Evolutionary conservation across 1,284 basidiomycete genomes (phyloP), one percentile per base, ranked within the genome.

Genomic region (Phaffia rhodozyma): DNA sequence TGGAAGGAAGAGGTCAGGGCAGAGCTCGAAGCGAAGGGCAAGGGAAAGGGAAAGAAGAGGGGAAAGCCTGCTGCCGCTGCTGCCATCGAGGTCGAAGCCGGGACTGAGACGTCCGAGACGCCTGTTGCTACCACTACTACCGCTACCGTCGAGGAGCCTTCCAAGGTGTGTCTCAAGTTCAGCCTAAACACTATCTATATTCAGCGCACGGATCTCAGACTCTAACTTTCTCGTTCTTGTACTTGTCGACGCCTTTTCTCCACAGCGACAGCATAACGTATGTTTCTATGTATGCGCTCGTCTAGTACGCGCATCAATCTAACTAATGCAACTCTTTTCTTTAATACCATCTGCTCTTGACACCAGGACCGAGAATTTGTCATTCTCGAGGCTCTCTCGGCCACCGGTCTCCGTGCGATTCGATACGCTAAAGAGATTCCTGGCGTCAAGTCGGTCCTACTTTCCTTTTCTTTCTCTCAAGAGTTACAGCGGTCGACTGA

Each of bases 361-460:
- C 61, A 61, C 48, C 29, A 51, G 16, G 55, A 58, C 5, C 34
- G 47, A 21, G 63, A 83, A 68, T 85, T 93, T 71, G 85, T 85
- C 11, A 81, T 96, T 18, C 80, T 99, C n/a, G 94, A 99, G 76
- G 91, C 93, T 0, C 83, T 99, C 23, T 92, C 91, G 21, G 94
- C 94, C 0, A 98, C 96, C 0, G 94, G 94, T 29, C 80, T 99
- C 29, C 86, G 94, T 16, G 89, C 92, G 3, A 97, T 99, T 67
- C 88, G 94, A 38, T 98, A 98, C 73, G 94, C 94, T 0, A 93
- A 97, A 71, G 94, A 99, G 76, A 93, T 99, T 13, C 92, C 94
- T 0, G 81, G 88, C 49, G 83, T 93, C 67, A 89, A 85, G 88
- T 93, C 66, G 63, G 78, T 70, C 43, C 48, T 51, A 21, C 53